phyloP scores from a whole-genome alignment of 179 eudicot genomes.

The Spergularia azorica region DNA sequence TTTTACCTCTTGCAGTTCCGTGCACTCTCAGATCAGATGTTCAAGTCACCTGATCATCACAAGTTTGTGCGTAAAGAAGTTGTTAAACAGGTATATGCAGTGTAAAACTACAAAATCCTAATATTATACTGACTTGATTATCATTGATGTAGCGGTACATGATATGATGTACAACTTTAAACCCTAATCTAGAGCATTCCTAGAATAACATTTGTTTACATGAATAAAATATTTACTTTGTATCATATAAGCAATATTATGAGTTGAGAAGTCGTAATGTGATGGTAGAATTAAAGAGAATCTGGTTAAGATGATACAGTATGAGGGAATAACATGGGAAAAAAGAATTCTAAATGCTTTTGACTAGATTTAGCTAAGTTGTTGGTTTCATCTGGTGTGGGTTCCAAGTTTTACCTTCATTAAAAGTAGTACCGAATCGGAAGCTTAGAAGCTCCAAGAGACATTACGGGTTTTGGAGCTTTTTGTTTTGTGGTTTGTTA shows the following conservation, averaged over 20 bases:
- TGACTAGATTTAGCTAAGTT: background rate
- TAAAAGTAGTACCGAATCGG: background rate
- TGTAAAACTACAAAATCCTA: background rate
- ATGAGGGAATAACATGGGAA: background rate
- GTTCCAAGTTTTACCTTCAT: background rate
- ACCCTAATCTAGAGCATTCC: no score
- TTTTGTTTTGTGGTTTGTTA: background rate
- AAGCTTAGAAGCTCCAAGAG: background rate
- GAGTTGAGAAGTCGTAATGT: no score
- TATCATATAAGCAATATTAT: no score
- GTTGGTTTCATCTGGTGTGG: background rate
- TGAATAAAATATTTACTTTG: no score
- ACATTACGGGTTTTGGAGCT: background rate
- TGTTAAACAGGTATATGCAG: constrained; percentile 65
- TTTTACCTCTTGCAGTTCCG: constrained; percentile 68
- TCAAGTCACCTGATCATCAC: constrained; percentile 73
- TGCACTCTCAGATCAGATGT: constrained; percentile 93
- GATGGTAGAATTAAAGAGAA: no score
- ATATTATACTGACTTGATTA: no score
- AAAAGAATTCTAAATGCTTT: background rate
- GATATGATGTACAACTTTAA: no score
- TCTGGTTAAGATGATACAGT: background rate
- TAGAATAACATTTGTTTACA: no score
- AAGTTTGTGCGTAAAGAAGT: constrained; percentile 86
- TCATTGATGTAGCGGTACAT: no score